Conservation (phyloP, 108 stramenopile species). For the Seminavis robusta region DNA sequence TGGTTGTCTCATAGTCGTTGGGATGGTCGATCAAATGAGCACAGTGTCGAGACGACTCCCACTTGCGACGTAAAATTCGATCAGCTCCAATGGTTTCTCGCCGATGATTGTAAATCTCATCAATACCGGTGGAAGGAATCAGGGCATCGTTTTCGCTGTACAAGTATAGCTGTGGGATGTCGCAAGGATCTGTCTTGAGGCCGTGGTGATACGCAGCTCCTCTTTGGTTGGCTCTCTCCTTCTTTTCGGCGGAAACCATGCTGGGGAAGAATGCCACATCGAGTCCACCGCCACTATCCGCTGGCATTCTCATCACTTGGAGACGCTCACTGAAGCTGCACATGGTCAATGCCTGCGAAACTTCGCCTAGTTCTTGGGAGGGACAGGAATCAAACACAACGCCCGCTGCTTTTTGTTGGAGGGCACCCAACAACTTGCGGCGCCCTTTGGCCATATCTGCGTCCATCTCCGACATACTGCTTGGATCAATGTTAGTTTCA, state of each 20-base stretch:
- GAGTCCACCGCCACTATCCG: not conserved
- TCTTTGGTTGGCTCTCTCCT: too few species aligned
- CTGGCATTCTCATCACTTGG: not conserved
- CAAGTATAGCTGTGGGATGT: slow-evolving; percentile 64
- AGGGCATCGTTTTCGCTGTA: slow-evolving; percentile 61
- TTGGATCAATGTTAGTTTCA: too few species aligned
- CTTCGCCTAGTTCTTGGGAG: slow-evolving; percentile 23
- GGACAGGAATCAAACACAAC: slow-evolving; percentile 80
- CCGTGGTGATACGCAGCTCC: too few species aligned
- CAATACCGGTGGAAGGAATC: slow-evolving; percentile 28
- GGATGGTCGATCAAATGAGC: slow-evolving; percentile 57
- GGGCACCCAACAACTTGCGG: slow-evolving; percentile 7
- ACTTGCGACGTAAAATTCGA: slow-evolving; percentile 32
- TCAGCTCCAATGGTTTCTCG: slow-evolving; percentile 12
- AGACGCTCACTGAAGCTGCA: slow-evolving; percentile 22
- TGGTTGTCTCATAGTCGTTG: slow-evolving; percentile 28
- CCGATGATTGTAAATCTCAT: slow-evolving; percentile 37
- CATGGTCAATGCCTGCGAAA: slow-evolving; percentile 26
- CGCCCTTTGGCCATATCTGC: too few species aligned
- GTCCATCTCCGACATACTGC: too few species aligned
- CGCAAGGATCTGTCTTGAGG: slow-evolving; percentile 31
- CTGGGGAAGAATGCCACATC: not conserved
- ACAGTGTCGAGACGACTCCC: slow-evolving; percentile 61
- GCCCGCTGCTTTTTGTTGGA: slow-evolving; percentile 35
- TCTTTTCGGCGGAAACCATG: slow-evolving; percentile 3